A percentile compares a stretch with the other conserved stretches of the same genome.
Conservation (phyloP, 352 stramenopile genomes). For the Aphanomyces astaci region DNA sequence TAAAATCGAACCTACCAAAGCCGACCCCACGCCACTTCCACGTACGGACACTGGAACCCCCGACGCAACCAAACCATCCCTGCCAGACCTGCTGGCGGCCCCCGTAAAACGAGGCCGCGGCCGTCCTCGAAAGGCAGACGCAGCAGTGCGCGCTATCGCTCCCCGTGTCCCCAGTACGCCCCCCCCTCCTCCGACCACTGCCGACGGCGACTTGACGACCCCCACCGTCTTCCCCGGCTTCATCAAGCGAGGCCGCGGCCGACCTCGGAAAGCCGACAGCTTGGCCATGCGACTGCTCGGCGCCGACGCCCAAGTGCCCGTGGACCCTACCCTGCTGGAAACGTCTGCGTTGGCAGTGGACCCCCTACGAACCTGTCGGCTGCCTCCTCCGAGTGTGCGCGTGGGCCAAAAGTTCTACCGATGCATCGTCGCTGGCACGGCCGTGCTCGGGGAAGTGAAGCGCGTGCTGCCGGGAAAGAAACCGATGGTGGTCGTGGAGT, state of each 20-base stretch:
- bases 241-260: slow-evolving; percentile 17
- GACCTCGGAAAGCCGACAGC: slow-evolving; percentile 1
- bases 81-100: not conserved
- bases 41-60: too few species aligned
- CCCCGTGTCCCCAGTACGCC: not conserved
- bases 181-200: not conserved
- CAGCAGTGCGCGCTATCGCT: not conserved
- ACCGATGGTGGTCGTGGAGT: slow-evolving; percentile 56
- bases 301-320: slow-evolving; percentile 4
- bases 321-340: slow-evolving; percentile 29
- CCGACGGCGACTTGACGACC: not conserved
- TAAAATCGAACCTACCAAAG: too few species aligned
- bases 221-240: slow-evolving; percentile 10
- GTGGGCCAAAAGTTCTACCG: slow-evolving; percentile 67
- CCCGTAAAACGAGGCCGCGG: slow-evolving; percentile 17
- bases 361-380: slow-evolving; percentile 35
- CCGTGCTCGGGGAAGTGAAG: slow-evolving; percentile 57
- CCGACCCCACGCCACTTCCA: too few species aligned
- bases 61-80: not conserved
- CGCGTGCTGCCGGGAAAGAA: slow-evolving; percentile 70
- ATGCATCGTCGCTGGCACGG: slow-evolving; percentile 50
- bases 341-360: slow-evolving; percentile 45
- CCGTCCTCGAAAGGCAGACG: slow-evolving; percentile 1
- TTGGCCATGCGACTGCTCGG: not conserved
- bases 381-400: slow-evolving; percentile 46